Base-by-base conservation (phyloP, 768 basidiomycete species). In the Xerocomellus chrysenteron region DNA sequence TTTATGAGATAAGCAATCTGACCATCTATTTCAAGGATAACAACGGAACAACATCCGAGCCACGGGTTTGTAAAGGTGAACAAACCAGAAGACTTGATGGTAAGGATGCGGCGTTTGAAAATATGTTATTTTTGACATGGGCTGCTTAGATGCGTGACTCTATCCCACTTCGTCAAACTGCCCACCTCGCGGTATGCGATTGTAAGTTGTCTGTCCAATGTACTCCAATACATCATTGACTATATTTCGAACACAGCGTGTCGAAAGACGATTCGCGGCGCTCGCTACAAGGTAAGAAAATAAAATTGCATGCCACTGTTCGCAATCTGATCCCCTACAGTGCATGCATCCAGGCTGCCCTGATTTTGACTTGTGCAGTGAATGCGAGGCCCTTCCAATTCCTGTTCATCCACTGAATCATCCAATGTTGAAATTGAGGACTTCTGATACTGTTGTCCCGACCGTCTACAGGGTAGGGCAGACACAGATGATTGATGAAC, bases 371-470 rank as follows among this genome's bases (percentile, higher is more conserved):
- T 78, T 94, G 17, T 95, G 92, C 72, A 76, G 79, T 55, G 71
- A 70, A 50, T 95, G 93, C 72, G 92, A 94, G 73, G 85, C 90
- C 6, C 78, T 83, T 54, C 92, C 92, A 0, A 88, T 93, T 56
- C 73, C 84, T 6, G 76, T 89, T 13, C 92, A 95, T 68, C 89
- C 90, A 0, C 55, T 68, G 13, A 81, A 73, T 33, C 93, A 95
- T 65, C 82, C 86, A 1, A 57, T 95, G 66, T 67, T 93, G 65
- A 94, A 93, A 81, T 76, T 94, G 72, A 85, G 76, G 65, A 76
- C 75, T 0, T 58, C 76, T 1, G 79, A 80, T 17, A 78, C 81
- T 4, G 66, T 78, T 16, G 68, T 85, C 30, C 84, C 83, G 1
- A 68, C 71, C 5, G 75, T 81, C 26, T 70, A 68, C 54, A 67